A percentile compares a stretch with the other conserved stretches of the same genome.
Conservation (phyloP, 148 eudicot species). For the Polygonum maritimum region DNA sequence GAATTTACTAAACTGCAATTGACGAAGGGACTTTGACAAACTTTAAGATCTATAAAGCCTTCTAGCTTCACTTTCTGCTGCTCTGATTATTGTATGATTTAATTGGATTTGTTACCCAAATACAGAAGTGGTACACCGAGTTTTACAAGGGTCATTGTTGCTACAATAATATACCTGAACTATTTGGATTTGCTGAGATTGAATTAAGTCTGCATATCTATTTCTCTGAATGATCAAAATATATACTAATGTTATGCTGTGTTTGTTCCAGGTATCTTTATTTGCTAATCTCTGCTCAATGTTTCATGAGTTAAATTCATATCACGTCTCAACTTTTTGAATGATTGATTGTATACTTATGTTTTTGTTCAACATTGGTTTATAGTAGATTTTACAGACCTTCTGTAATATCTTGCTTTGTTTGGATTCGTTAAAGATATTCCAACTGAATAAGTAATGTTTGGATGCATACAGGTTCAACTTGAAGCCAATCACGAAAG, state of each 20-base stretch:
- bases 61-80: neutral
- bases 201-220: neutral
- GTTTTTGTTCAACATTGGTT: neutral
- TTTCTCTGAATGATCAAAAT: neutral
- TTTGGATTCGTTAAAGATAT: neutral
- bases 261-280: neutral
- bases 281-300: neutral
- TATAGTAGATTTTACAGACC: neutral
- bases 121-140: neutral
- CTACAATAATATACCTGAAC: neutral
- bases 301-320: too few species aligned
- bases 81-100: neutral
- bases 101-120: neutral
- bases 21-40: conserved; percentile 26
- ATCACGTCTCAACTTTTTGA: neutral
- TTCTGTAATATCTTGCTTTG: neutral
- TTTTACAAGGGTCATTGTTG: neutral
- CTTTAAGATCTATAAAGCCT: conserved; percentile 36
- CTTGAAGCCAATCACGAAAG: neutral
- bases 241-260: neutral
- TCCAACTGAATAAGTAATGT: neutral
- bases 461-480: neutral
- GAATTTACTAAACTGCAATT: conserved; percentile 12
- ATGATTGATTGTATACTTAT: neutral
- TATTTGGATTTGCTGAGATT: neutral